These are phyloP conservation scores for Corymbia maculata DNA, from an alignment of 345 rosid species.

Conservation along the genomic window DNA sequence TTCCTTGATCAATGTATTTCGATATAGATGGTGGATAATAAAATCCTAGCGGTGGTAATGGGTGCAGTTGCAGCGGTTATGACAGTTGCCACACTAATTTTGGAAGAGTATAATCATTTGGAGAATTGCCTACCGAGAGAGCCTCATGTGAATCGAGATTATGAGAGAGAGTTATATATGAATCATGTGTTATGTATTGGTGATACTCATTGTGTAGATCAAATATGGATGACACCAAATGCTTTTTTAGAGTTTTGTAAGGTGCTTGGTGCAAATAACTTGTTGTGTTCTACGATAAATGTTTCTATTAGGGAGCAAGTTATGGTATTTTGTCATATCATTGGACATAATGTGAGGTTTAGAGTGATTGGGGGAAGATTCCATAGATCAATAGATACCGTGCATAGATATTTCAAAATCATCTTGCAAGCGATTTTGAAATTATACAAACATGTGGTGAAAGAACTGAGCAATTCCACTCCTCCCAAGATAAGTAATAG, in stretches of 20 bases:
- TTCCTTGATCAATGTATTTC: neutral
- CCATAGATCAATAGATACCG: neutral
- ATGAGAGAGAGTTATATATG: neutral
- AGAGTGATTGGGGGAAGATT: neutral
- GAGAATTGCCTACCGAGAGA: neutral
- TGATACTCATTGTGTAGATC: neutral
- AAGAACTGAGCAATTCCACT: neutral
- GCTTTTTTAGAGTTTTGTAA: neutral
- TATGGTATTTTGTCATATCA: neutral
- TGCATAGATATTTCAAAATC: neutral
- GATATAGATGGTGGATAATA: neutral
- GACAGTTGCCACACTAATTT: neutral
- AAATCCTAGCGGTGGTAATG: neutral
- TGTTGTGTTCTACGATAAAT: neutral
- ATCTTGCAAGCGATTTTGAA: neutral
- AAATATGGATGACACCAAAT: neutral
- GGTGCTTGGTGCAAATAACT: neutral
- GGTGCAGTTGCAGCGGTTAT: accelerated
- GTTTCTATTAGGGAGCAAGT: too few relatives aligned
- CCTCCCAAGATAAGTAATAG: neutral
- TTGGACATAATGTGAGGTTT: neutral
- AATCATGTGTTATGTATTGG: too few relatives aligned
- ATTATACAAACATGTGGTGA: neutral
- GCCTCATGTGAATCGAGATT: neutral
- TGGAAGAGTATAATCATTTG: neutral